Evolutionary conservation across 192 early-diverging fungal species (phyloP), one percentile per base, ranked within the genome.

Genomic region (Backusella macrospora): DNA sequence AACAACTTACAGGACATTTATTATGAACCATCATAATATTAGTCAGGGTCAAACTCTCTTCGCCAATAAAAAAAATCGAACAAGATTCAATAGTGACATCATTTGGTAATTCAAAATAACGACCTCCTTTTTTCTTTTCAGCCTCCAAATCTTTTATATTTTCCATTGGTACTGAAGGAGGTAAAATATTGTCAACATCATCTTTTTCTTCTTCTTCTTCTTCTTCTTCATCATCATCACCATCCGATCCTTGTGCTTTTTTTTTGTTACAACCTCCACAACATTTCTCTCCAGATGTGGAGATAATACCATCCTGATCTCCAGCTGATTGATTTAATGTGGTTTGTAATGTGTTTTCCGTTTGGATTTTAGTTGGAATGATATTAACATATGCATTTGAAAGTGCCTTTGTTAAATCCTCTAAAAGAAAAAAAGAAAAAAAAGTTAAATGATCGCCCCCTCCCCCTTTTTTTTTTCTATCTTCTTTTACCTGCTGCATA

Each of bases 11-110:
- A 29, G 79, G 77, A 44, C 86, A 89, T 55, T 81, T 81, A 70
- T 82, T 88, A 76, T 93, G 83, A 12, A 94, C 92, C 83, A 98
- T 87, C 71, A 97, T 75, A 44, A 99, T 83, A 78, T 99, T 96
- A 16, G 94, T 94, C 43, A 98, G 82, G 6, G 95, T 89, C 23
- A 90, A 77, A 74, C 91, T 91, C 69, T 96, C 95, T 8, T 74
- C 76, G 37, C 97, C 97, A 75, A 99, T 78, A 75, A 94, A 99
- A 47, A 98, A 88, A 0, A 98, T 76, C 0, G 86, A 78, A 68
- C 89, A 94, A 59, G 94, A 88, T 34, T 85, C 81, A 21, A 94
- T 73, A 2, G 79, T 37, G 13, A 73, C 64, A 3, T 66, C 84
- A 18, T 77, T 77, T 0, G 86, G 84, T 52, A 93, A 82, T 15